phyloP scores from a whole-genome alignment of 78 protist genomes.

The Polysphondylium violaceum region DNA sequence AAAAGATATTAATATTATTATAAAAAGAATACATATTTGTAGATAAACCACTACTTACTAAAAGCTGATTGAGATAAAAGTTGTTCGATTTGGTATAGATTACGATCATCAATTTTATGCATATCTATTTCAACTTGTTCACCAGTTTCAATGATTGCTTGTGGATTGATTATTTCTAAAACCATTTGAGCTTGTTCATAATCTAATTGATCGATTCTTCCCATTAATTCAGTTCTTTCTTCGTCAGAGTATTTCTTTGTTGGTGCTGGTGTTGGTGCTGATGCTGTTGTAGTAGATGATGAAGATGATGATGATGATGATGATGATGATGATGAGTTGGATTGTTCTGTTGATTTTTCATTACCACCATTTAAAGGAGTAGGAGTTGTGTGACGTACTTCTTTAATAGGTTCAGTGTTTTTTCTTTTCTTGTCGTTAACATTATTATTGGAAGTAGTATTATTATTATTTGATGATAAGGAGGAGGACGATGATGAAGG shows the following conservation, averaged over 20 bases:
- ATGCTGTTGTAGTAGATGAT: neutral
- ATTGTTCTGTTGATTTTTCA: too few relatives aligned
- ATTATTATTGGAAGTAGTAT: neutral
- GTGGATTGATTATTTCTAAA: conserved; percentile 37
- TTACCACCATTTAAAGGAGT: conserved; percentile 10
- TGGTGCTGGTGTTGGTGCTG: neutral
- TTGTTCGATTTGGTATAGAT: conserved; percentile 38
- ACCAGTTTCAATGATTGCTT: conserved; percentile 46
- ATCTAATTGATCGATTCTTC: conserved; percentile 20
- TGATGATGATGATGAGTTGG: neutral
- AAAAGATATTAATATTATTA: too few relatives aligned
- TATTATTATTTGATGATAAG: too few relatives aligned
- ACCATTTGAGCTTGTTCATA: neutral
- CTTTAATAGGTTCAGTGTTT: neutral
- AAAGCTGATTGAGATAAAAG: too few relatives aligned
- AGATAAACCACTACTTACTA: too few relatives aligned
- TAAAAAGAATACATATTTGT: too few relatives aligned
- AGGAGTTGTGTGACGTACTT: neutral
- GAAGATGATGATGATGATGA: conserved; percentile 1
- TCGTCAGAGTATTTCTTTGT: conserved; percentile 28
- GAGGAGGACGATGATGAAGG: too few relatives aligned
- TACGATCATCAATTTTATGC: conserved; percentile 59
- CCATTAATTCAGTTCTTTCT: conserved; percentile 25
- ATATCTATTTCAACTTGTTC: conserved; percentile 59
- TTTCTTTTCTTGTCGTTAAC: neutral